These are phyloP conservation scores for Elsinoe ampelina DNA, from an alignment of 2,329 filamentous ascomycete species.

Conservation along the genomic window DNA sequence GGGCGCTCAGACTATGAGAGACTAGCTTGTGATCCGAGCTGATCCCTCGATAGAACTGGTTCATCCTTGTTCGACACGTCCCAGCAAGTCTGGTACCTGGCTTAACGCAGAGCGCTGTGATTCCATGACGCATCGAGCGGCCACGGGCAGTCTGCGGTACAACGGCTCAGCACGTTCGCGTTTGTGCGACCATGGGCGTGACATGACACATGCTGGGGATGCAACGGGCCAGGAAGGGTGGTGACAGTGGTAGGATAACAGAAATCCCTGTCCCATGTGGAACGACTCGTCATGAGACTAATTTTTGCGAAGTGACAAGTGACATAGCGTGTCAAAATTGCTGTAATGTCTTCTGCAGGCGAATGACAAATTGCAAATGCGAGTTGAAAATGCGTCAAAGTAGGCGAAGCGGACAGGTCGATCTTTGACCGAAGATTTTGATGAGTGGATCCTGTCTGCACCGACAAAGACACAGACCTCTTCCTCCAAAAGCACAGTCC, in stretches of 20 bases:
- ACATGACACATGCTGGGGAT: constrained; percentile 1
- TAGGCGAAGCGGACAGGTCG: constrained; percentile 5
- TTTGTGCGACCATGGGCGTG: background rate
- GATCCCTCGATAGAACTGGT: background rate
- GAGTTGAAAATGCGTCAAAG: background rate
- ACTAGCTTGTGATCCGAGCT: background rate
- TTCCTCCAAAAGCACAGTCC: background rate
- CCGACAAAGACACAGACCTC: constrained; percentile 3
- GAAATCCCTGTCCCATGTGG: background rate
- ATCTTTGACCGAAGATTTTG: constrained; percentile 7
- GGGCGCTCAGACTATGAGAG: background rate
- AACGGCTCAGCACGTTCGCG: constrained; percentile 8
- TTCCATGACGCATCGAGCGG: constrained; percentile 8
- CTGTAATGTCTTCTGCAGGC: background rate
- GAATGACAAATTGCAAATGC: constrained; percentile 7
- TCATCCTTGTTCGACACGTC: constrained; percentile 6
- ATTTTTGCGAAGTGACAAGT: background rate
- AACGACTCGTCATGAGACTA: background rate
- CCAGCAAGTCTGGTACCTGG: background rate
- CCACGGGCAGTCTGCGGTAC: background rate
- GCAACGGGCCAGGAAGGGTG: constrained; percentile 1
- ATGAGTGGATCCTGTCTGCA: constrained; percentile 3
- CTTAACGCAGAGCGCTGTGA: constrained; percentile 1
- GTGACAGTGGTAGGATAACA: background rate
- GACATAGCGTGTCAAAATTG: background rate